These are phyloP conservation scores for Leishmania braziliensis DNA, from an alignment of 208 protist genomes.

Conservation along the genomic window DNA sequence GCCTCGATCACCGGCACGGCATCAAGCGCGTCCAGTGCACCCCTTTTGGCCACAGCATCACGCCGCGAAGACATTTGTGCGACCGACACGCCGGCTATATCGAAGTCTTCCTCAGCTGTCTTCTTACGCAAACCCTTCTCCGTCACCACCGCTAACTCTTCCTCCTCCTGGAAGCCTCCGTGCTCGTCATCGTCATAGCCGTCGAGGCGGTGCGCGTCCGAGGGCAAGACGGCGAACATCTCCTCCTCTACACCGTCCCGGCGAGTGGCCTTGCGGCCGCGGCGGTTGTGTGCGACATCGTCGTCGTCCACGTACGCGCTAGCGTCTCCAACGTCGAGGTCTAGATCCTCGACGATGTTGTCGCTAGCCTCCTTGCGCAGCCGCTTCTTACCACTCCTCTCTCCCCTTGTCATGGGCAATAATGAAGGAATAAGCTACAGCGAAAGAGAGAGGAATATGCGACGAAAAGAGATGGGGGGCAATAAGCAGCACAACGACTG, in stretches of 20 bases:
- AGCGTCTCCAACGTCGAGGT: constrained; percentile 61
- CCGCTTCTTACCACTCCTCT: constrained; percentile 29
- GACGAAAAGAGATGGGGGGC: neutral
- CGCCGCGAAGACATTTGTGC: constrained; percentile 16
- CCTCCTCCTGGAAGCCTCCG: constrained; percentile 78
- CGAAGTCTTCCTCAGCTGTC: constrained; percentile 81
- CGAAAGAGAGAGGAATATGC: neutral
- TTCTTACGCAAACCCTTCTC: constrained; percentile 60
- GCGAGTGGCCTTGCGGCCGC: constrained; percentile 20
- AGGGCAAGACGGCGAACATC: constrained; percentile 50
- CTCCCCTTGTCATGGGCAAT: neutral
- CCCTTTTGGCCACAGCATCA: constrained; percentile 24
- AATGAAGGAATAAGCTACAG: neutral
- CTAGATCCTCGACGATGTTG: constrained; percentile 78
- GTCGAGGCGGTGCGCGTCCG: constrained; percentile 86
- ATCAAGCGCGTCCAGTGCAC: constrained; percentile 38
- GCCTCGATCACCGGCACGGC: constrained; percentile 78
- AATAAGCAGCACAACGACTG: neutral
- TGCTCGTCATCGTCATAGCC: constrained; percentile 84
- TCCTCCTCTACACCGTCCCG: constrained; percentile 35
- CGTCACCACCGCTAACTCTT: constrained; percentile 68
- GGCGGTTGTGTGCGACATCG: constrained; percentile 70
- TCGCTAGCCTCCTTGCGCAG: constrained; percentile 33
- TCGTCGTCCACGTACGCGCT: constrained; percentile 51
- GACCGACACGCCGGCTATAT: constrained; percentile 65